Base-by-base conservation (phyloP, 139 green algal species). In the Raphidocelis subcapitata region DNA sequence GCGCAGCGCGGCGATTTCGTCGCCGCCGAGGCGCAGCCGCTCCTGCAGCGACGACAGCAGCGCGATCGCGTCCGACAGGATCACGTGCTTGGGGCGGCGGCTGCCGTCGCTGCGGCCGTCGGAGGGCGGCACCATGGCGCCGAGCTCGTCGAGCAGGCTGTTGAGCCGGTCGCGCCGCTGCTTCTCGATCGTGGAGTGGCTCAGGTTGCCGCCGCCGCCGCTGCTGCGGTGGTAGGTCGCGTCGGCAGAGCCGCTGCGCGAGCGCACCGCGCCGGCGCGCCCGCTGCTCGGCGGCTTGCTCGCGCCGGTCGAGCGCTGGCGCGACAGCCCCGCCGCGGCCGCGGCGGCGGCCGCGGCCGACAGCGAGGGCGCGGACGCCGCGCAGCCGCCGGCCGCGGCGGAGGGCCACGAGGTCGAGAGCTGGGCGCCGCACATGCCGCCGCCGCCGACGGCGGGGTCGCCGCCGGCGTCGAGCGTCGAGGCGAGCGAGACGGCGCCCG, bases 111-210 rank as follows among this genome's bases (percentile, higher is more conserved):
- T 37, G 60, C 31, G 29, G 31, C 29, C 60, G 23, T 66, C 16
- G 16, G 29, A 44, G 21, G 78, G 55, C 1, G 65, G 67, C 67
- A 84, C 73, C 1, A 84, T 61, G 4, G 72, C 72, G 16, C 66
- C 21, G 28, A 87, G 37, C 79, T 87, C 82, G 23, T 92, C 87
- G 10, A 93, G 89, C 3, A 92, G 78, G 5, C 51, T 67, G 76
- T 93, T 93, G 61, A 93, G 88, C 3, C 87, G 62, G 62, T 93
- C 87, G 0, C 87, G 77, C 0, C 86, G 83, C 71, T 92, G 84
- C 82, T 93, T 93, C 65, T 93, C 87, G 5, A 92, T 84, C 3
- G 73, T 76, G 68, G 74, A 87, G 69, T 92, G 87, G 74, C 85
- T 92, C 28, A 77, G 56, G 18, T 75, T 29, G 37, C 37, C 16